Evolutionary conservation across 2,329 filamentous ascomycete species (phyloP).

Genomic region (Allantophomopsis cytisporea): DNA sequence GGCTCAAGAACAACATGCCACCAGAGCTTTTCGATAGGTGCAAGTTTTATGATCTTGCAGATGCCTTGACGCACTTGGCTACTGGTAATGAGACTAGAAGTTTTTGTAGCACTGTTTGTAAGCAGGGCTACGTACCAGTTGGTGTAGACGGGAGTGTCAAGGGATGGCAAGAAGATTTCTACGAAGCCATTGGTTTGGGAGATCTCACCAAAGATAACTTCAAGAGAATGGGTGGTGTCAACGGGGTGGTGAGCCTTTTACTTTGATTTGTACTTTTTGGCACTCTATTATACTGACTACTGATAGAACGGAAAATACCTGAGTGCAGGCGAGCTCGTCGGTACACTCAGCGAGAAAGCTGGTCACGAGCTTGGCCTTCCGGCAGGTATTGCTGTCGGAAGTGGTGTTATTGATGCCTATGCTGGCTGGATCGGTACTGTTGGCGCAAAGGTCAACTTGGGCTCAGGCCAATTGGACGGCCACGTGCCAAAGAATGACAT

Average conservation of each 20-base stretch:
- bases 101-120: constrained; percentile 93
- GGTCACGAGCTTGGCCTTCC: constrained; percentile 73
- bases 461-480: constrained; percentile 51
- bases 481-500: constrained; percentile 67
- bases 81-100: constrained; percentile 85
- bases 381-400: constrained; percentile 81
- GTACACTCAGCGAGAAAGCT: constrained; percentile 71
- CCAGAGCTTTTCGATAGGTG: constrained; percentile 78
- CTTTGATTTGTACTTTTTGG: constrained; percentile 13
- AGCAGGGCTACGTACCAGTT: constrained; percentile 94
- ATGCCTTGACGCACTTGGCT: constrained; percentile 87
- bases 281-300: constrained; percentile 8
- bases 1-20: constrained; percentile 98
- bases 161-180: constrained; percentile 95
- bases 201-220: constrained; percentile 80
- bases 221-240: constrained; percentile 83
- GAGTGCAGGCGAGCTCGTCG: constrained; percentile 85
- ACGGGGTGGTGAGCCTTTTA: constrained; percentile 73
- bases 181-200: constrained; percentile 71
- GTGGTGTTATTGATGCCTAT: constrained; percentile 95
- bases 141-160: constrained; percentile 95
- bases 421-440: constrained; percentile 98
- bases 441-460: constrained; percentile 82
- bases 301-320: constrained; percentile 77
- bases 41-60: constrained; percentile 93